Percentiles rank a stretch among this genome's conserved stretches.
phyloP scores from a whole-genome alignment of 2,329 filamentous ascomycete genomes.

The Fusarium xyrophilum region DNA sequence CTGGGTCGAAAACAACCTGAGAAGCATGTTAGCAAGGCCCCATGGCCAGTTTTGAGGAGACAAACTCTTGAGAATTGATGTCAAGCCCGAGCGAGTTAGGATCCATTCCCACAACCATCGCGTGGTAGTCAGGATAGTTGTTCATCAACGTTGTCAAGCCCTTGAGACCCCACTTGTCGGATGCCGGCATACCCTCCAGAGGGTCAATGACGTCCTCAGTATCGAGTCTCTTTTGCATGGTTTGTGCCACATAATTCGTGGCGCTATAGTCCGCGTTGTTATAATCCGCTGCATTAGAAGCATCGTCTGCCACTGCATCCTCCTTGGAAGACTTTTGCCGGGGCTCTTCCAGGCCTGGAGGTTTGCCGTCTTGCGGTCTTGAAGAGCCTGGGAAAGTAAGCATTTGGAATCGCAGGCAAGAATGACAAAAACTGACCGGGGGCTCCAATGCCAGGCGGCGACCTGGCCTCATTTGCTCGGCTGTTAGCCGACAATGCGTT shows the following conservation, averaged over 20 bases:
- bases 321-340: conserved; percentile 57
- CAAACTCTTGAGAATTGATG: conserved; percentile 64
- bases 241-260: not conserved
- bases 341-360: conserved; percentile 48
- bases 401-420: not conserved
- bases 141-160: conserved; percentile 69
- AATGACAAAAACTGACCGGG: conserved; percentile 43
- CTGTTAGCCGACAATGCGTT: conserved; percentile 69
- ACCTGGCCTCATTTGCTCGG: conserved; percentile 57
- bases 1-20: conserved; percentile 63
- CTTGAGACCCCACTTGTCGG: conserved; percentile 71
- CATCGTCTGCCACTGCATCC: conserved; percentile 46
- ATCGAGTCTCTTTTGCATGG: conserved; percentile 44
- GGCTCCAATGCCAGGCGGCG: conserved; percentile 53
- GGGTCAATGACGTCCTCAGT: conserved; percentile 60
- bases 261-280: conserved; percentile 46
- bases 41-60: not conserved
- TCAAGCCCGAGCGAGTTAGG: conserved; percentile 64
- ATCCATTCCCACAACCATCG: conserved; percentile 66
- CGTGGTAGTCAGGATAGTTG: conserved; percentile 68
- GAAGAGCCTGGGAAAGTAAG: conserved; percentile 44
- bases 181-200: conserved; percentile 65
- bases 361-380: conserved; percentile 55
- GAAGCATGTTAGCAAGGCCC: conserved; percentile 23
- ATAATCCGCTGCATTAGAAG: conserved; percentile 55